These are phyloP conservation scores for Cunninghamia lanceolata DNA, from an alignment of 75 land plant species.

Conservation along the genomic window DNA sequence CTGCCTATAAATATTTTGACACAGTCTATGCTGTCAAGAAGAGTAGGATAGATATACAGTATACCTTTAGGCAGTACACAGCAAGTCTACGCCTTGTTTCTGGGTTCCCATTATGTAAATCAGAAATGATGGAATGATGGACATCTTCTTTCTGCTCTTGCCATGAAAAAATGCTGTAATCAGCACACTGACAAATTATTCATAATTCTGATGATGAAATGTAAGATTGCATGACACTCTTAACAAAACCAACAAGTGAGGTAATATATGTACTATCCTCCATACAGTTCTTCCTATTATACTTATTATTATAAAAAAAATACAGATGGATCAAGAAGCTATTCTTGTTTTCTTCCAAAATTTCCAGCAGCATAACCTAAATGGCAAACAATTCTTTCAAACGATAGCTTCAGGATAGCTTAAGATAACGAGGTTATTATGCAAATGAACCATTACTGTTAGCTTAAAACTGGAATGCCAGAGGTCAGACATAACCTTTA, in stretches of 20 bases:
- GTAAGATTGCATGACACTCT: not conserved
- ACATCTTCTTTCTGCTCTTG: conserved; percentile 96
- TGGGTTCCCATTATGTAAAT: conserved; percentile 94
- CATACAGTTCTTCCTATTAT: not conserved
- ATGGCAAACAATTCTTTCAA: not conserved
- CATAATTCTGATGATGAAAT: not conserved
- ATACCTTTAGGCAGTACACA: conserved; percentile 95
- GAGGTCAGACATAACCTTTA: not conserved
- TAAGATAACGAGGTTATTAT: not conserved
- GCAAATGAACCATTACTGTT: not conserved
- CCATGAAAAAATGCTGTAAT: not conserved
- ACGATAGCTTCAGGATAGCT: not conserved
- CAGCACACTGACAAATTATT: not conserved
- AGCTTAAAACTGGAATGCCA: not conserved
- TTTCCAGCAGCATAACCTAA: not conserved
- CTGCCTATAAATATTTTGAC: not conserved
- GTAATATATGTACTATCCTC: not conserved
- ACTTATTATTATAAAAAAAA: not conserved
- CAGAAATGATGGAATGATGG: conserved; percentile 97
- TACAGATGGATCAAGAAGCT: not conserved
- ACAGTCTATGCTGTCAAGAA: not conserved
- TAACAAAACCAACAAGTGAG: not conserved
- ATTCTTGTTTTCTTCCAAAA: not conserved
- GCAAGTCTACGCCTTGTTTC: conserved; percentile 97
- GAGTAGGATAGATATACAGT: not conserved